Evolutionary conservation across 192 early-diverging fungal species (phyloP).

Genomic region (Entomortierella chlamydospora): DNA sequence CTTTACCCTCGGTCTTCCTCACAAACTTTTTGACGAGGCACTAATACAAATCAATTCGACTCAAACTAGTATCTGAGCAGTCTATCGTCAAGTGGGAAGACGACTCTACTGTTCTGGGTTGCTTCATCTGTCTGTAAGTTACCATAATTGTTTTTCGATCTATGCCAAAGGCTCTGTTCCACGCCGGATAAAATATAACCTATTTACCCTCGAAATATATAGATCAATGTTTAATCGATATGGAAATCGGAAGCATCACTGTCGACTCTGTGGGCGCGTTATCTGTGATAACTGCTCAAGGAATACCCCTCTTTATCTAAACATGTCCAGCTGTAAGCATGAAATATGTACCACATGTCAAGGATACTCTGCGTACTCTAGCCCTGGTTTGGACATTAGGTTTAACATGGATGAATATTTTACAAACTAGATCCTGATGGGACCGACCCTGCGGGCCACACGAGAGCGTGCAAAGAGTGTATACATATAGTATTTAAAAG

Average conservation of each 20-base stretch:
- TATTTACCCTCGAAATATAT: neutral
- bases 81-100: constrained; percentile 63
- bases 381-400: no score
- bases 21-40: no score
- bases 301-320: constrained; percentile 53
- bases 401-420: constrained; percentile 3
- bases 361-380: no score
- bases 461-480: constrained; percentile 71
- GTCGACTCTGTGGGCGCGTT: constrained; percentile 76
- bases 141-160: no score
- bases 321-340: constrained; percentile 56
- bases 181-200: no score
- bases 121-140: constrained; percentile 59
- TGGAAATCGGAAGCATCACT: constrained; percentile 76
- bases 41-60: neutral
- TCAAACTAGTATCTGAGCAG: constrained; percentile 48
- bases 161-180: no score
- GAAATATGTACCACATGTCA: neutral
- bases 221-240: constrained; percentile 62
- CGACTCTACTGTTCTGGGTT: constrained; percentile 52
- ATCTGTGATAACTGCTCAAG: constrained; percentile 72
- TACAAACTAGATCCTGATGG: constrained; percentile 42
- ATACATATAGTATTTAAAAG: constrained; percentile 65
- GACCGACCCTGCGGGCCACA: constrained; percentile 63
- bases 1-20: no score